These are phyloP conservation scores for Chrysoporthe puriensis DNA, from an alignment of 2,329 filamentous ascomycete genomes.

Conservation along the genomic window DNA sequence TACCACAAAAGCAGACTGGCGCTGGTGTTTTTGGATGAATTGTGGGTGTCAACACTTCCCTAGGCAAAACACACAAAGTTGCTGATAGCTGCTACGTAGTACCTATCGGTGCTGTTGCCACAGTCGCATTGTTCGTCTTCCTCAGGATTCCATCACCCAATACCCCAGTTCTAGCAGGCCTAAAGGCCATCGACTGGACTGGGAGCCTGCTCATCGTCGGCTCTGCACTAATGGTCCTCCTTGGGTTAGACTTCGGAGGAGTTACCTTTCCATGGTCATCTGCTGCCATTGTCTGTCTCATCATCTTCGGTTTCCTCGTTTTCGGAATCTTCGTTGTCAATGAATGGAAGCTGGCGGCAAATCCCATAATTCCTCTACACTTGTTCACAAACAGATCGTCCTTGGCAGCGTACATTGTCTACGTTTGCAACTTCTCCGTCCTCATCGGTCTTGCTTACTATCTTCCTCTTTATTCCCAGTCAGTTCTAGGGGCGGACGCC, in stretches of 20 bases:
- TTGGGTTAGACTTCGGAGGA: constrained; percentile 84
- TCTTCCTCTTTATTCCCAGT: too few relatives aligned
- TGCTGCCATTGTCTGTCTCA: constrained; percentile 73
- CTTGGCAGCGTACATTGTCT: constrained; percentile 3
- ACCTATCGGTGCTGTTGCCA: too few relatives aligned
- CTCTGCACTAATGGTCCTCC: constrained; percentile 46
- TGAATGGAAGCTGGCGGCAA: background rate
- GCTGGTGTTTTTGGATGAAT: too few relatives aligned
- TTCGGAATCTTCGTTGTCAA: background rate
- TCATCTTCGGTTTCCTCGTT: constrained; percentile 43
- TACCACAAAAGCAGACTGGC: too few relatives aligned
- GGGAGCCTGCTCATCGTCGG: background rate
- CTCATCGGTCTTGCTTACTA: too few relatives aligned
- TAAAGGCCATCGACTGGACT: too few relatives aligned
- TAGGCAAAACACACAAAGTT: too few relatives aligned
- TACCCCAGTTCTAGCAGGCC: too few relatives aligned
- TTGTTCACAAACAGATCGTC: background rate
- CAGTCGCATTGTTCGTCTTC: too few relatives aligned
- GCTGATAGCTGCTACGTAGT: too few relatives aligned
- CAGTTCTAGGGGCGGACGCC: constrained; percentile 44
- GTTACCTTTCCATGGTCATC: constrained; percentile 75
- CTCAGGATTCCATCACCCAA: too few relatives aligned
- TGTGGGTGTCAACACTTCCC: too few relatives aligned
- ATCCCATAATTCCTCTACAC: background rate
- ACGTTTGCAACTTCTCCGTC: constrained; percentile 7